Evolutionary conservation across 1,284 basidiomycete species (phyloP), one percentile per base, ranked within the genome.

Genomic region (Puccinia brachypodii): DNA sequence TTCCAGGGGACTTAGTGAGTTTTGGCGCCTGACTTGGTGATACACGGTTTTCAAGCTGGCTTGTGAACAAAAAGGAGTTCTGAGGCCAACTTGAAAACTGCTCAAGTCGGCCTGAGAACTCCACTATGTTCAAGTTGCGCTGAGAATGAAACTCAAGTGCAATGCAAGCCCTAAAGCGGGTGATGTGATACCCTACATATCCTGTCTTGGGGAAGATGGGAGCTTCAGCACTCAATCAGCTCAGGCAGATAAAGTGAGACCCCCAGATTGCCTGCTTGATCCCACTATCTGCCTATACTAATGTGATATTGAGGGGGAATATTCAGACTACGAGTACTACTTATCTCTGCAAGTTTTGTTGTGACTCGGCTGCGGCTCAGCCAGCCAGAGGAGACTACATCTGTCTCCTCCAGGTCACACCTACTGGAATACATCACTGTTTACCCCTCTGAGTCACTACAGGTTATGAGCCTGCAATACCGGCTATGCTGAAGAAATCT

Each of bases 181-280:
- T 72, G 96, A 98, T 86, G 96, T 99, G 82, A 94, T 99, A 83
- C 92, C 96, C 0, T 99, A 99, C 87, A 90, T 99, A 78, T 98
- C 99, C 86, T 99, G 96, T 86, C 84, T 94, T 0, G 90, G 91
- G 3, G 90, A 92, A 25, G 92, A 92, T 82, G 93, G 93, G 42
- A 91, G 92, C 83, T 83, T 81, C 31, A 88, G 89, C 0, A 88
- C 91, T 7, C 95, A 93, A 87, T 90, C 90, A 0, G 91, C 91
- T 3, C 94, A 97, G 85, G 96, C 96, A 6, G 95, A 98, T 83
- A 89, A 91, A 77, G 97, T 96, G 0, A 93, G 91, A 86, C 95
- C 98, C 87, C 96, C 96, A 2, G 95, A 99, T 84, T 97, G 99
- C 84, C 87, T 98, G 75, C 19, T n/a, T 36, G 19, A 50, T 33